A percentile compares a stretch with the other conserved stretches of the same genome.
Conservation (phyloP, 1,139 yeast genomes). For the Hansenula lynferdii region DNA sequence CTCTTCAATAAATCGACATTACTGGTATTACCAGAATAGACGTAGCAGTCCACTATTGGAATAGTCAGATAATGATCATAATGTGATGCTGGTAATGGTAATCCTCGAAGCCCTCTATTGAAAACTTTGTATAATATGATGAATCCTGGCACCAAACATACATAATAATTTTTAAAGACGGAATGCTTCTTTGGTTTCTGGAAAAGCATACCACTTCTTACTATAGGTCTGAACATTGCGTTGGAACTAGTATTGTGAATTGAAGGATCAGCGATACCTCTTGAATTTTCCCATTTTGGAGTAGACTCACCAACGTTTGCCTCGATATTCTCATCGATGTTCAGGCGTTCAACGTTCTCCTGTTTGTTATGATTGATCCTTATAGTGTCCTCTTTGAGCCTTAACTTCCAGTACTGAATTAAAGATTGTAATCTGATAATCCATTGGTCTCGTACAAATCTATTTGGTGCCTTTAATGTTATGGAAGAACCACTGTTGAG, state of each 20-base stretch:
- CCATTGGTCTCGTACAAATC: constrained; percentile 61
- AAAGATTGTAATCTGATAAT: constrained; percentile 41
- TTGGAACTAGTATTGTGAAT: constrained; percentile 52
- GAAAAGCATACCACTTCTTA: constrained; percentile 57
- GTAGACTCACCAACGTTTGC: constrained; percentile 47
- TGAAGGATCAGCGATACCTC: constrained; percentile 49
- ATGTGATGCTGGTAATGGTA: constrained; percentile 38
- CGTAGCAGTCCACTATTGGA: constrained; percentile 62
- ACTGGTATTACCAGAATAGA: constrained; percentile 68
- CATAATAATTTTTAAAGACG: constrained; percentile 55
- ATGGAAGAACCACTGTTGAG: constrained; percentile 43
- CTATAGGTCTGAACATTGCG: constrained; percentile 55
- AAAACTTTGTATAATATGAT: constrained; percentile 49
- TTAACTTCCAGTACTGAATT: constrained; percentile 54
- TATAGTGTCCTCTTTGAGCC: constrained; percentile 38
- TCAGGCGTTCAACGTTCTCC: constrained; percentile 42
- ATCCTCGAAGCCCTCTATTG: constrained; percentile 36
- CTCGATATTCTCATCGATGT: constrained; percentile 54
- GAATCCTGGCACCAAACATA: constrained; percentile 66
- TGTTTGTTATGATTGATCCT: constrained; percentile 35
- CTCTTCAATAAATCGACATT: constrained; percentile 50
- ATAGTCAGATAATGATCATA: constrained; percentile 50
- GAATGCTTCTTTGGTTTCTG: constrained; percentile 68
- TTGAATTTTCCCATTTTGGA: constrained; percentile 48
- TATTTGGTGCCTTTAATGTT: constrained; percentile 54